Base-by-base conservation (phyloP, 2,329 filamentous ascomycete genomes). In the Plectosphaerella cucumerina region DNA sequence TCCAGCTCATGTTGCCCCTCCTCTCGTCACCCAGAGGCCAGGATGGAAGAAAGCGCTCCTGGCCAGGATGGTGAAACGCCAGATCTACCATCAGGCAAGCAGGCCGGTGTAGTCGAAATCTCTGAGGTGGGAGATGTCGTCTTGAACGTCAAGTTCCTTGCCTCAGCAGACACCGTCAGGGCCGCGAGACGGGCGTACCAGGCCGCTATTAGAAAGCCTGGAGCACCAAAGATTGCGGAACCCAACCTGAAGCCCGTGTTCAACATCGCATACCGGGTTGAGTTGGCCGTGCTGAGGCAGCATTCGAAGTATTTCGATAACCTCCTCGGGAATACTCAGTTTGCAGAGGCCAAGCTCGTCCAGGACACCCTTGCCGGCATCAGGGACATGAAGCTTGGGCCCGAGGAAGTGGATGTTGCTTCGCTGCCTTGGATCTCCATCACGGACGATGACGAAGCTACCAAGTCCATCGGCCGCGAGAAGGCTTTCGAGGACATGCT, bases 281-380 rank as follows among this genome's bases (percentile, higher is more conserved):
- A 77, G 47, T 69, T 84, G 2, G 70, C 70, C 12, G 70, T 70
- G 1, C 71, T 91, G 33, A 80, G 76, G 65, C 72, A 73, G 54
- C 75, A 81, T 54, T 90, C 87, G 5, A 80, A 79, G 51, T 91
- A 90, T 65, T 91, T 91, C 63, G 76, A 75, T 50, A 82, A 81
- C 51, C 75, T 91, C 15, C 74, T 91, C 3, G 78, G 81, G 10
- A 80, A 85, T 54, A 73, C 73, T 3, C 72, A 81, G 50, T 89
- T 90, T 63, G 71, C 77, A 49, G 86, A 91, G 69, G 80, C 81
- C 8, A 73, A 74, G 45, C 64, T 74, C 34, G 72, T 90, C 39
- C 66, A 74, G 11, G 70, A 72, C 3, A 70, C 72, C 6, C 76
- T 87, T 42, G 71, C 69, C 5, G 65, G 67, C 4, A 72, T 90